A percentile compares a stretch with the other conserved stretches of the same genome.
phyloP scores from a whole-genome alignment of 2,329 filamentous ascomycete genomes.

The Aspergillus brunneoviolaceus region DNA sequence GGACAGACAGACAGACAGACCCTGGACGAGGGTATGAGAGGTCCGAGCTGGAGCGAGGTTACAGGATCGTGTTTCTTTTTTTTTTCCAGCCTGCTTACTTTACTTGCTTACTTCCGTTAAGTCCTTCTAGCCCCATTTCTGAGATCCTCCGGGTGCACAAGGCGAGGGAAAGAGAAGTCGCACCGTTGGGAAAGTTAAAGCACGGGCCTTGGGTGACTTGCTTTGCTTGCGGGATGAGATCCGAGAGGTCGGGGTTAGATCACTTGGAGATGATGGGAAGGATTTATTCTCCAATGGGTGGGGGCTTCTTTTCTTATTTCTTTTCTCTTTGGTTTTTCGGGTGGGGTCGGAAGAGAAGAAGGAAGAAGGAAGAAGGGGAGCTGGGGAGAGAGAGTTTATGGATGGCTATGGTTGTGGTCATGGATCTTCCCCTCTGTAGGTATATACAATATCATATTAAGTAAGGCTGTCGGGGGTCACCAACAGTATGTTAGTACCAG shows the following conservation, averaged over 20 bases:
- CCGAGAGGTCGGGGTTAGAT: neutral
- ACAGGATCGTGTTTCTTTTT: no score
- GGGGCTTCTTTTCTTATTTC: no score
- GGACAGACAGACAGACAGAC: neutral
- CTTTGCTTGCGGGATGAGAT: neutral
- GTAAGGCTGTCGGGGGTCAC: neutral
- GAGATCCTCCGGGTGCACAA: neutral
- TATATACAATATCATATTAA: neutral
- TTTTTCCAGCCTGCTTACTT: no score
- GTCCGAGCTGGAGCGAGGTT: neutral
- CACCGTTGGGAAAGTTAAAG: neutral
- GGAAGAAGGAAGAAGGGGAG: no score
- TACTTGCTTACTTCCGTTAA: no score
- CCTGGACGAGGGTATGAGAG: neutral
- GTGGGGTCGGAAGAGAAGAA: no score
- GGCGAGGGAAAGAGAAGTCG: neutral
- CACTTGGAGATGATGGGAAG: no score
- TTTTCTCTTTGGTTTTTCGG: no score
- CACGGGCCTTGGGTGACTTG: neutral
- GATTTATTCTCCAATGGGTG: no score
- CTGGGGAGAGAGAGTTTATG: no score
- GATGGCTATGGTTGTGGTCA: no score
- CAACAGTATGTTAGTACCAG: neutral
- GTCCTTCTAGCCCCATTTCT: neutral
- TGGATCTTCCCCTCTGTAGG: no score